Base-by-base conservation (phyloP, 1,284 basidiomycete species). In the Leccinum ponderosum region DNA sequence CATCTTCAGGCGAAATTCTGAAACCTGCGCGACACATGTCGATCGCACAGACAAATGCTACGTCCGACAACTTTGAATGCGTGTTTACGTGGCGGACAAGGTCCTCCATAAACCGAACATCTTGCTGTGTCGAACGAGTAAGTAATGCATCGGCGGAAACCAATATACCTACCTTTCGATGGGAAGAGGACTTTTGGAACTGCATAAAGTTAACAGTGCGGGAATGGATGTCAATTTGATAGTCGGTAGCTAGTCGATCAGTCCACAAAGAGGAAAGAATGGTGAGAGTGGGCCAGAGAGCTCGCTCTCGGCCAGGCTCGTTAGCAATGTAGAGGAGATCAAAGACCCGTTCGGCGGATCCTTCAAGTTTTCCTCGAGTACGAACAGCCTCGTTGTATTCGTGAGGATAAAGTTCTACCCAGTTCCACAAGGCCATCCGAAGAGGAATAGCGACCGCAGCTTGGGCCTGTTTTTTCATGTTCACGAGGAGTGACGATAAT, bases 381-480 rank as follows among this genome's bases (percentile, higher is more conserved):
- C 83, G 80, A 47, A 94, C 81, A 4, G 89, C 81, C 4, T 90
- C 87, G 56, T 90, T 89, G 72, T 89, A 97, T 70, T 98, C 94
- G 11, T 81, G 77, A 0, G 94, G 91, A 70, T 90, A 92, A 14
- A 87, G 81, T 53, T 93, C 89, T 55, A 97, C 90, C 94, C 94
- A 98, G 62, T 93, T 93, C 94, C 95, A 97, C 31, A 97, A 82
- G 0, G 93, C 93, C 37, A 86, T 83, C 14, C 94, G 86, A 35
- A 98, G 80, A 17, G 90, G 87, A 6, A 85, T 78, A 0, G 93
- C 88, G 35, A 95, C 81, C 0, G 90, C 87, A 4, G 85, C 77
- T 68, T 94, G 93, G 0, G 89, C 85, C 39, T 91, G 87, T 48
- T 83, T 83, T 67, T 87, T 88, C 83, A 97, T 90, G 71, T 92